Base-by-base conservation (phyloP, 106 monocot species). In the Chionographis japonica region DNA sequence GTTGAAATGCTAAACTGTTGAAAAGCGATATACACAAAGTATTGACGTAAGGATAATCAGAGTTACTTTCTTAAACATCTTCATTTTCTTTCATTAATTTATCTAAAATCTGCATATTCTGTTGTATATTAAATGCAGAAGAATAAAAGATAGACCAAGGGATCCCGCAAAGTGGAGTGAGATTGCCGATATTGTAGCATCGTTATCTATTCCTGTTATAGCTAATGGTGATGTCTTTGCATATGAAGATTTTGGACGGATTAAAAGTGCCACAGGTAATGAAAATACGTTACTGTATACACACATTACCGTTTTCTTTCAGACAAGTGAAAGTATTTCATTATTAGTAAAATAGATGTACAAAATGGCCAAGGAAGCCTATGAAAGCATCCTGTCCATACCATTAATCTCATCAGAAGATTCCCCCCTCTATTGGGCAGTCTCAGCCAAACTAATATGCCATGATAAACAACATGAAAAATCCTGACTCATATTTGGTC, bases 181-280 rank as follows among this genome's bases (percentile, higher is more conserved):
- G 68, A 98, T 98, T 74, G 89, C 89, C 54, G 85, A 92, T 83
- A 77, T 98, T 77, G 87, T 79, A 35, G 77, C 83, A 50, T 78
- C 98, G 61, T 79, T 98, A 77, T 98, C 93, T 36, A 83, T 98
- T 61, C 98, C 98, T 66, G 93, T 98, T 63, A 93, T 98, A 79
- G 98, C 98, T 65, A 98, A 98, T 80, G 98, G 98, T 56, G 98
- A 98, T 78, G 87, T 98, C 54, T 93, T 98, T 78, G 81, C 87
- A 57, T 93, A 93, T 69, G 83, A 87, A 65, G 90, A 98, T 87
- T 98, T 98, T 80, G 80, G 66, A 52, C 69, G 83, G 40, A 87
- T 98, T 36, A 92, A 81, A 90, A 49, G 43, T 70, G 82, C 74
- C 67, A 98, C 98, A 81, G 90, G 98, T 97, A 66, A 50, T 15